These are phyloP conservation scores for Peribolospora kevripleyi DNA, from an alignment of 768 basidiomycete genomes.

Conservation along the genomic window DNA sequence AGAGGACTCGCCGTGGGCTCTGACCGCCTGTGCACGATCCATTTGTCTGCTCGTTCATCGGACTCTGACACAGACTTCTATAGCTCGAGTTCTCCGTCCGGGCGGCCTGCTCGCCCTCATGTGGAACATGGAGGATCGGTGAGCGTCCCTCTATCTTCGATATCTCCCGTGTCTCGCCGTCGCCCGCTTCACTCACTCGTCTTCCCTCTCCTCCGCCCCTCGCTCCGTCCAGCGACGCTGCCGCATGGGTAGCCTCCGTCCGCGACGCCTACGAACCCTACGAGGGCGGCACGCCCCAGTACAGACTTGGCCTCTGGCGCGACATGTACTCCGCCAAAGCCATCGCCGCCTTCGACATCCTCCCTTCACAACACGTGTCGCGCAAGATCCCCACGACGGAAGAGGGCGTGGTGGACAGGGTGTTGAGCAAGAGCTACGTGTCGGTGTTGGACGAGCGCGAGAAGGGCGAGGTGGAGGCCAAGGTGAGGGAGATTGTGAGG, in stretches of 20 bases:
- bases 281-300: conserved; percentile 45
- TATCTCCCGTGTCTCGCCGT: neutral
- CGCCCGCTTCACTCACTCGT: neutral
- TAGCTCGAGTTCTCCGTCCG: conserved; percentile 48
- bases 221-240: conserved; percentile 25
- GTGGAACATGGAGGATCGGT: conserved; percentile 83
- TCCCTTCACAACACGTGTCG: neutral
- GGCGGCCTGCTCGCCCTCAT: conserved; percentile 45
- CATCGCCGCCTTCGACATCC: neutral
- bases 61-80: conserved; percentile 32
- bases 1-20: no score
- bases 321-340: neutral
- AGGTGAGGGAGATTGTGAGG: conserved; percentile 33
- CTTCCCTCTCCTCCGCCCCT: neutral
- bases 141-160: neutral
- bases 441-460: conserved; percentile 35
- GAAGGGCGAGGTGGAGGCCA: conserved; percentile 29
- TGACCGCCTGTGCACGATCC: neutral
- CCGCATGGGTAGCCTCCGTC: conserved; percentile 47
- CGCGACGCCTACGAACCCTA: conserved; percentile 29
- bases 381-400: conserved; percentile 30
- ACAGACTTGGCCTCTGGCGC: conserved; percentile 51
- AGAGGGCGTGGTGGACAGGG: conserved; percentile 38
- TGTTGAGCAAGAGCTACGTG: conserved; percentile 66
- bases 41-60: neutral